Evolutionary conservation across 331 rosid genomes (phyloP), one percentile per base, ranked within the genome.

Genomic region (Acacia pycnantha): DNA sequence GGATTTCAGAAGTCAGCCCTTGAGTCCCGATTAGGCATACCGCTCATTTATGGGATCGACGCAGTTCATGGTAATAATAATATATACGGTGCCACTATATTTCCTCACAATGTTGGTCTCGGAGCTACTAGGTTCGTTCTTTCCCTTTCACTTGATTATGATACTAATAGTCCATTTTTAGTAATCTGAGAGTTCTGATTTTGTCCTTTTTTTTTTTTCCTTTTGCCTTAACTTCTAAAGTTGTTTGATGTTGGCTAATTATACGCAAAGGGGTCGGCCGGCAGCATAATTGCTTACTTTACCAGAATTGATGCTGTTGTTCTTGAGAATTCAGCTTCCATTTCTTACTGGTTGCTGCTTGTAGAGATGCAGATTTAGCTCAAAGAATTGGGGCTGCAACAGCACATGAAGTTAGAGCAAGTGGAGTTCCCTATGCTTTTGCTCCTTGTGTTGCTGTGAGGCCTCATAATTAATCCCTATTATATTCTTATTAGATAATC

Each of bases 401-500:
- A 3, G 97, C 98, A 54, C 87, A 86, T 83, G 98, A 95, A 91
- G 90, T 89, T 82, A 83, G 88, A 85, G 98, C 98, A 4, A 91
- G 92, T 65, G 98, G 98, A 66, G 76, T 81, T 75, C 91, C 87
- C 77, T 93, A 84, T 84, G 13, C 83, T 40, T 95, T 91, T 83
- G 92, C 95, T 76, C 98, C 96, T 14, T 95, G 97, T 84, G 93
- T 95, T 44, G 95, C 97, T 53, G 97, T 95, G 86, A 86, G 97
- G 80, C 72, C 31, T 51, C 46, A 73, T 61, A 43, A 40, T 47
- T 58, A 77, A 72, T 26, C 73, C 77, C 43, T 77, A 61, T 74
- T 82, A 11, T 73, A 24, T 13, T 24, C 21, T 79, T 75, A 13
- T 58, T 31, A 51, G 58, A 21, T 56, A 64, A 54, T 22, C 58